Evolutionary conservation across 306 rosid genomes (phyloP), one percentile per base, ranked within the genome.

Genomic region (Datisca glomerata): DNA sequence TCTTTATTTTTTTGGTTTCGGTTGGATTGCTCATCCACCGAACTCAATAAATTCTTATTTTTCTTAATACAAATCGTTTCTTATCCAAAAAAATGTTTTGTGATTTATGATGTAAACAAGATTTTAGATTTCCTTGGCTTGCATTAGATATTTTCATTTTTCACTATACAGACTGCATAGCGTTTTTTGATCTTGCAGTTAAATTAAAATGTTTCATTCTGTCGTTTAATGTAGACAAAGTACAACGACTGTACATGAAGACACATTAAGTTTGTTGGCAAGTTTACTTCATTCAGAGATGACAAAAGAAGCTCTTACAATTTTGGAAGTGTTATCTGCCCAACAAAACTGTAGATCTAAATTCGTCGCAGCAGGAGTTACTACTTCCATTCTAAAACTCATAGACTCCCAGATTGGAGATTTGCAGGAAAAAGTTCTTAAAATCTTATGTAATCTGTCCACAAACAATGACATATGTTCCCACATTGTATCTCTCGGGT

Each of bases 251-350:
- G 55, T 69, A 35, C 40, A 35, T 12, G 82, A 84, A 45, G 83
- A 84, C 4, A 45, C 57, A 16, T 74, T 68, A 48, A 57, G 46
- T 37, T 29, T 61, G 45, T 54, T 78, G 49, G 76, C 79, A 28
- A 66, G 49, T 48, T 69, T 81, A 58, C 69, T 91, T 16, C 64
- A 71, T 49, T 78, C 92, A 34, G 71, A 66, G 56, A 75, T 67
- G 32, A 49, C 19, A 9, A 73, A 57, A 55, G 94, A 80, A 64
- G 86, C 60, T 62, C 85, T 91, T 54, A 47, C 59, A 32, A 37
- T 75, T 52, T 36, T 84, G 74, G 94, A 84, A 68, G 68, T 71
- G 29, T 57, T 91, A 32, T 80, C 98, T 7, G 68, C 50, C 23
- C 39, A 63, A 51, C 42, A 50, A 35, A 24, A 57, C 36, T 58